These are phyloP conservation scores for Cyclotella choctawhatcheeana DNA, from an alignment of 108 stramenopile species.

Conservation along the genomic window DNA sequence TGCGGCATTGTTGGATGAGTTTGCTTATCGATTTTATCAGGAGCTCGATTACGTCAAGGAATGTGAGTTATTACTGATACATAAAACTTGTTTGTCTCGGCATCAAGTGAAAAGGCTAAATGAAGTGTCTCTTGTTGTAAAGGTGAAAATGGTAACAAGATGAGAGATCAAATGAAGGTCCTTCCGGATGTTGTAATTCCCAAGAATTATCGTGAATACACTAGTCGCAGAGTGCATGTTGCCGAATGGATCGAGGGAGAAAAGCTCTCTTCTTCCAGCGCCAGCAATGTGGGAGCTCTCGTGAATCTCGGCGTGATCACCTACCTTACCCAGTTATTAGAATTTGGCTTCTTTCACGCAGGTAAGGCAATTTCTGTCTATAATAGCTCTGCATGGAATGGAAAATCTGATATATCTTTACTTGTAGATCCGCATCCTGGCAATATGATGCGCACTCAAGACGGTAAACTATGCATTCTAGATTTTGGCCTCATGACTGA, in stretches of 20 bases:
- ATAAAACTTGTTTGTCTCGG: too few relatives aligned
- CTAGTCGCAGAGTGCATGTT: constrained; percentile 89
- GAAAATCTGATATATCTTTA: background rate
- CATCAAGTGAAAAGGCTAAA: too few relatives aligned
- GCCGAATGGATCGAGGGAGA: constrained; percentile 98
- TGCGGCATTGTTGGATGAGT: constrained; percentile 93
- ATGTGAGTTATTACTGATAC: constrained; percentile 50
- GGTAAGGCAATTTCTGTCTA: constrained; percentile 32
- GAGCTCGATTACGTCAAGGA: constrained; percentile 95
- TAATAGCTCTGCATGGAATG: background rate
- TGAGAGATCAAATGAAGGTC: constrained; percentile 87
- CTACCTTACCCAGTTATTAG: constrained; percentile 91
- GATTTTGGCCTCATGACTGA: constrained; percentile 98
- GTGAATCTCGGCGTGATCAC: constrained; percentile 96
- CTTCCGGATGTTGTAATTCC: constrained; percentile 90
- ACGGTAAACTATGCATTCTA: constrained; percentile 91
- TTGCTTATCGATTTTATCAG: constrained; percentile 91
- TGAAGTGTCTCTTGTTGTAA: background rate
- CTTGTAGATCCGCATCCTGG: constrained; percentile 50
- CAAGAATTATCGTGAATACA: constrained; percentile 86
- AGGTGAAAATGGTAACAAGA: constrained; percentile 72
- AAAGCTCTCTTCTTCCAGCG: constrained; percentile 87
- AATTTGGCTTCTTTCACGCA: constrained; percentile 92
- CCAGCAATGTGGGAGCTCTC: constrained; percentile 91
- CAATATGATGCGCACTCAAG: constrained; percentile 92